phyloP scores from a whole-genome alignment of 805 yeast genomes.

The Jamesozyma lodderae region DNA sequence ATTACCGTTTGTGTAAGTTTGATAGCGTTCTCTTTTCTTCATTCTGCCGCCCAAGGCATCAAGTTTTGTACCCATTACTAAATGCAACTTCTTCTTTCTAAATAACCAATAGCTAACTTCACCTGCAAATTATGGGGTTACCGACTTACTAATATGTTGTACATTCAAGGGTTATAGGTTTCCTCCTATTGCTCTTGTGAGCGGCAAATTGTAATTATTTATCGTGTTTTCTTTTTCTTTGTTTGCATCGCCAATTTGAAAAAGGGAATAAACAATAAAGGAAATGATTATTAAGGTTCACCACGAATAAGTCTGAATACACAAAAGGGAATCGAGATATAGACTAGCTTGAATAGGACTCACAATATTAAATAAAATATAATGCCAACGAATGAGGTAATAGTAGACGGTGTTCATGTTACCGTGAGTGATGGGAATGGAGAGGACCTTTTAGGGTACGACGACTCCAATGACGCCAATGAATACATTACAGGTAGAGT shows the following conservation, averaged over 20 bases:
- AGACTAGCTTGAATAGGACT: background rate
- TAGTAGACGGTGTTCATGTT: constrained; percentile 2
- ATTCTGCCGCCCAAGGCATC: constrained; percentile 4
- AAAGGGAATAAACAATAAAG: no score
- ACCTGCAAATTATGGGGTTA: no score
- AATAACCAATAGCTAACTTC: no score
- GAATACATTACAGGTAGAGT: background rate
- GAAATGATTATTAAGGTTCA: background rate
- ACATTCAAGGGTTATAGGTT: no score
- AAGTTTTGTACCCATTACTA: constrained; percentile 6
- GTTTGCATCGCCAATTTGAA: no score
- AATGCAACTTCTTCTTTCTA: no score
- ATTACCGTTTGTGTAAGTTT: constrained; percentile 1
- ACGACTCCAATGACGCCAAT: background rate
- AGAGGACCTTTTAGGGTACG: background rate
- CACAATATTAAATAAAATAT: no score
- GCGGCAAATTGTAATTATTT: background rate
- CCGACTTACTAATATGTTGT: no score
- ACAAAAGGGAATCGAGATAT: background rate
- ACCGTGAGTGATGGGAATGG: background rate
- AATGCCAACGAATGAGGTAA: constrained; percentile 1
- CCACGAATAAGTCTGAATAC: background rate
- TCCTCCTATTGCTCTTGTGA: no score
- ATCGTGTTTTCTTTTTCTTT: background rate
- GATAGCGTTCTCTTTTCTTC: background rate